Evolutionary conservation across 1,284 basidiomycete species (phyloP).

Genomic region (Porodaedalea pini): DNA sequence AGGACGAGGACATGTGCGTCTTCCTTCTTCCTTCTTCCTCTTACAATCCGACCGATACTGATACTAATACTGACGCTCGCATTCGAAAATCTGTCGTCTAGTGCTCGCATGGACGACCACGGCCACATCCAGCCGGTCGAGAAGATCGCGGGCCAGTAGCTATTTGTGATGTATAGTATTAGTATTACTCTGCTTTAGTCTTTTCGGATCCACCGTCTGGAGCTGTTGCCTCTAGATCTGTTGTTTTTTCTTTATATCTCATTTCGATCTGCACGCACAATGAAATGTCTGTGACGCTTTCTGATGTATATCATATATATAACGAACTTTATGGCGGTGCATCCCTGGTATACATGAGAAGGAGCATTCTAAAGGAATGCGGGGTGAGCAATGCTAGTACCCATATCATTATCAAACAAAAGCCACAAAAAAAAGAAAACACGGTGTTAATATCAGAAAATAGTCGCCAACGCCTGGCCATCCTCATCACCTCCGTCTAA

Average conservation of each 20-base stretch:
- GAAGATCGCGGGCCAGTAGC: conserved; percentile 2
- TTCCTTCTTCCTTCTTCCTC: background rate
- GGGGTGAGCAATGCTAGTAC: background rate
- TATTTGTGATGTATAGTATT: background rate
- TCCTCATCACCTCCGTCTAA: conserved; percentile 38
- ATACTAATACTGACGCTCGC: background rate
- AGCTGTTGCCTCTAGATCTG: background rate
- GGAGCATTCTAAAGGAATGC: background rate
- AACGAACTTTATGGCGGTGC: background rate
- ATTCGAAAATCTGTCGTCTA: background rate
- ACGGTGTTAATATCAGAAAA: conserved; percentile 44
- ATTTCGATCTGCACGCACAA: background rate
- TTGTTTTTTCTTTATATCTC: background rate
- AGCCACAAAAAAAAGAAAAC: background rate
- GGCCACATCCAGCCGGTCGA: conserved; percentile 19
- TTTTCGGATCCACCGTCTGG: background rate
- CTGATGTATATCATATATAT: conserved; percentile 1
- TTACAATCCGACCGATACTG: background rate
- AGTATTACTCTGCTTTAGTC: background rate
- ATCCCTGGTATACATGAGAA: background rate
- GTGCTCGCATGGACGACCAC: conserved; percentile 23
- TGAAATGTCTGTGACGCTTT: background rate
- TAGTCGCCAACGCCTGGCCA: conserved; percentile 55
- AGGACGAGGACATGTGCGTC: conserved; percentile 27
- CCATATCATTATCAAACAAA: background rate